Evolutionary conservation across 2,329 filamentous ascomycete species (phyloP).

Genomic region (Biscogniauxia marginata): DNA sequence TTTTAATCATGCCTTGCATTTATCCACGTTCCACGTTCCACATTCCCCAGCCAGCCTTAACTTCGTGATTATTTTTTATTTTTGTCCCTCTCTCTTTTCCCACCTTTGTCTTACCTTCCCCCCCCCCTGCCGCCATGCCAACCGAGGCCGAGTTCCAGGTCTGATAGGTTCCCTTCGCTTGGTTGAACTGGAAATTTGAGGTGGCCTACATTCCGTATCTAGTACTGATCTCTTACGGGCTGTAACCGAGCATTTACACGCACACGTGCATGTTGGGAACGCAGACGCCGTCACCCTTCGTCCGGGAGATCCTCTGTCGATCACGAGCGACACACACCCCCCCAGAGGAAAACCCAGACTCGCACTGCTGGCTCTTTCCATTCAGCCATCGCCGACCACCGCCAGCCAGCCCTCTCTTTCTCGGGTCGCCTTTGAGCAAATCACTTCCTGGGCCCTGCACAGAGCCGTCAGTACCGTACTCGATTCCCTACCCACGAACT

Average conservation of each 20-base stretch:
- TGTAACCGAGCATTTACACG: constrained; percentile 7
- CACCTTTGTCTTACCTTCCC: background rate
- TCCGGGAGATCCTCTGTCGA: constrained; percentile 24
- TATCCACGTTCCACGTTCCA: constrained; percentile 8
- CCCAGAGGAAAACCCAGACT: background rate
- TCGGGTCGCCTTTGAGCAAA: constrained; percentile 26
- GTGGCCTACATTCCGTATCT: constrained; percentile 1
- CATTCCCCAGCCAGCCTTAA: background rate
- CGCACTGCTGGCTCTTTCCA: background rate
- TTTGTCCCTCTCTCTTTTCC: background rate
- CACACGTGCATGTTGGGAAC: constrained; percentile 25
- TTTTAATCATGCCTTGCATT: constrained; percentile 9
- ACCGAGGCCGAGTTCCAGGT: background rate
- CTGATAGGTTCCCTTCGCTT: constrained; percentile 8
- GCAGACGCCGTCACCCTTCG: constrained; percentile 16
- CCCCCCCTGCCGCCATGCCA: background rate
- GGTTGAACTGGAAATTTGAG: constrained; percentile 1
- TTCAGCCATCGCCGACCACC: background rate
- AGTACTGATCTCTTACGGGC: background rate
- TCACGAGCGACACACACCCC: constrained; percentile 23
- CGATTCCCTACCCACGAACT: constrained; percentile 39
- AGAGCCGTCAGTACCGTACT: constrained; percentile 39
- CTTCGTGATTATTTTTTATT: constrained; percentile 4
- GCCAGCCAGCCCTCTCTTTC: background rate
- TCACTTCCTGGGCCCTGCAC: constrained; percentile 38